phyloP scores from a whole-genome alignment of 2,329 filamentous ascomycete genomes.

The Neofusicoccum cordaticola region DNA sequence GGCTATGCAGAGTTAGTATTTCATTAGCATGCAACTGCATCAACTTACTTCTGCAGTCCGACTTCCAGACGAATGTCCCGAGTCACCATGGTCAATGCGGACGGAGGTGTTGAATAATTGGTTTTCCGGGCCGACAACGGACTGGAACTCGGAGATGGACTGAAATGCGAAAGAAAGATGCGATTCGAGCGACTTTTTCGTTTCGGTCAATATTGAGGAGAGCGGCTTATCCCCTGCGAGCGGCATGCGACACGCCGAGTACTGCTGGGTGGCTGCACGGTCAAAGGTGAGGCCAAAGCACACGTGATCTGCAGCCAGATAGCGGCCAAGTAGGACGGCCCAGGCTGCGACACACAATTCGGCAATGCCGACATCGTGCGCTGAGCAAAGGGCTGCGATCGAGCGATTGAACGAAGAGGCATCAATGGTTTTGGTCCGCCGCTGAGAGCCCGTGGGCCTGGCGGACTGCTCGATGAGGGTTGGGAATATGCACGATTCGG shows the following conservation, averaged over 20 bases:
- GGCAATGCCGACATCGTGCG: neutral
- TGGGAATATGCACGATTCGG: slow-evolving; percentile 3
- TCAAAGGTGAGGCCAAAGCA: neutral
- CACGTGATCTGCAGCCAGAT: neutral
- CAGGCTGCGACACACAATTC: neutral
- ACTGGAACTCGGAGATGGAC: neutral
- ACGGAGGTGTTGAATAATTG: slow-evolving; percentile 2
- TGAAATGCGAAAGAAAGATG: neutral
- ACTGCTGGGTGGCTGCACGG: neutral
- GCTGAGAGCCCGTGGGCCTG: neutral
- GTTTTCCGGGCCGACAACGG: neutral
- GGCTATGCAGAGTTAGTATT: neutral
- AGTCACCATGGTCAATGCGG: neutral
- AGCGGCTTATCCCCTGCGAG: neutral
- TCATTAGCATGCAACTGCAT: neutral
- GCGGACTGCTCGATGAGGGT: neutral
- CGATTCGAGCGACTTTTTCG: neutral
- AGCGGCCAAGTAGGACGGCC: neutral
- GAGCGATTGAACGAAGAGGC: neutral
- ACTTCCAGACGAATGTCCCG: neutral
- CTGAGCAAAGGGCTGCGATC: neutral
- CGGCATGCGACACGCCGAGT: neutral
- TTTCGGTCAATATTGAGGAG: neutral
- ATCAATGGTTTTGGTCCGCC: neutral
- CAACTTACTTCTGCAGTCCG: neutral